Evolutionary conservation across 768 basidiomycete genomes (phyloP).

Genomic region (Kwoniella sp.): DNA sequence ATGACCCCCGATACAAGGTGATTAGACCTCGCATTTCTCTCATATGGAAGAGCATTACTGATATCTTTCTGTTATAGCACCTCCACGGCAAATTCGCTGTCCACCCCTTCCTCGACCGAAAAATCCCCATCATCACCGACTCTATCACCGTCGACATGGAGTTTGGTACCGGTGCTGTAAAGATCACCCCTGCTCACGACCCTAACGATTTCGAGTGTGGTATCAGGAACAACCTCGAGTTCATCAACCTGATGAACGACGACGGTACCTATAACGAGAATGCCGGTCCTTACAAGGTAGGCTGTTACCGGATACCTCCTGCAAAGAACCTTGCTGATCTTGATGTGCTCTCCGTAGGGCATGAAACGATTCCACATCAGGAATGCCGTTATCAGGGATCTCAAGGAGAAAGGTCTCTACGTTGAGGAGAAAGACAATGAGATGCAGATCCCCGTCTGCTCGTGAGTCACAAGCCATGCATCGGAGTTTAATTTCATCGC

Average conservation of each 20-base stretch:
- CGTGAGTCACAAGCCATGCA: conserved; percentile 58
- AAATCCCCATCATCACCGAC: conserved; percentile 85
- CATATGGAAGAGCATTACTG: background rate
- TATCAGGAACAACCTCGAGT: conserved; percentile 78
- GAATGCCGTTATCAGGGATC: conserved; percentile 74
- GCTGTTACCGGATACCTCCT: conserved; percentile 8
- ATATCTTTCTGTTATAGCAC: conserved; percentile 61
- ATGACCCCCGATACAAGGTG: conserved; percentile 84
- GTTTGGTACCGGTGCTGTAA: conserved; percentile 97
- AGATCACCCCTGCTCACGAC: conserved; percentile 98
- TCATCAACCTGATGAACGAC: conserved; percentile 93
- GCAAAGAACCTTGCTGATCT: conserved; percentile 19
- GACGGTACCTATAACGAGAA: conserved; percentile 94
- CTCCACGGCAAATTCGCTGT: conserved; percentile 88
- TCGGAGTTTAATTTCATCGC: no score
- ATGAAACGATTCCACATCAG: conserved; percentile 97
- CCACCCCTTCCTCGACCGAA: conserved; percentile 86
- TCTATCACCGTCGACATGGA: conserved; percentile 83
- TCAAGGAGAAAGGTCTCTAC: conserved; percentile 82
- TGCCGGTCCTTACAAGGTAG: conserved; percentile 76
- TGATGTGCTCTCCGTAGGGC: conserved; percentile 64
- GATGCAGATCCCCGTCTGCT: conserved; percentile 95
- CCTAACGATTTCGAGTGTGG: conserved; percentile 97
- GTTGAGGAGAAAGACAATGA: conserved; percentile 93
- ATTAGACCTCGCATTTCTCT: conserved; percentile 3